Conservation (phyloP, 225 moss, liverwort and hornwort genomes). For the Takakia lepidozioides region DNA sequence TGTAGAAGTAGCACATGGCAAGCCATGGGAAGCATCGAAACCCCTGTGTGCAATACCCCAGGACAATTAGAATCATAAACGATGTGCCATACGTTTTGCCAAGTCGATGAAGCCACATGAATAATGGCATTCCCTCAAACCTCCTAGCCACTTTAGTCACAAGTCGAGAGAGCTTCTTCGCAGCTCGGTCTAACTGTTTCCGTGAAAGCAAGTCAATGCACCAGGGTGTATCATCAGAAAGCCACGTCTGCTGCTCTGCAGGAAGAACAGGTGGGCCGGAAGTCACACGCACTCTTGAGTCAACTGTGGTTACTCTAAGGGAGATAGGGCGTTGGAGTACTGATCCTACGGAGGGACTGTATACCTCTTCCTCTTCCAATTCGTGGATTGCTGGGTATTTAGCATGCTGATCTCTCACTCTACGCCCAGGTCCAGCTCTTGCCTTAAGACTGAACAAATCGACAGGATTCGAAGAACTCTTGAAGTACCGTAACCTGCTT, state of each 20-base stretch:
- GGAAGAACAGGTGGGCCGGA: too few species aligned
- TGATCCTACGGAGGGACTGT: neutral
- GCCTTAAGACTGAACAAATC: too few species aligned
- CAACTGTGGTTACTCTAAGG: too few species aligned
- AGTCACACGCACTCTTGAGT: too few species aligned
- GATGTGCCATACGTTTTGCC: constrained; percentile 53
- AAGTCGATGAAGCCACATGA: constrained; percentile 46
- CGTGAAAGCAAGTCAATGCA: neutral
- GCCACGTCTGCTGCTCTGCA: too few species aligned
- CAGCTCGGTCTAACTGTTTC: constrained; percentile 2
- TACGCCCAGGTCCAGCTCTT: neutral
- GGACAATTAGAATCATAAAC: constrained; percentile 51
- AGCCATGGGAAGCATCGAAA: constrained; percentile 92
- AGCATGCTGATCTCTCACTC: too few species aligned
- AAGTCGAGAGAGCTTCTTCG: constrained; percentile 9
- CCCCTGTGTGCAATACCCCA: constrained; percentile 75
- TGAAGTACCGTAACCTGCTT: neutral
- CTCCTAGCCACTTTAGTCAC: constrained; percentile 1
- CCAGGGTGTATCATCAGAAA: constrained; percentile 1
- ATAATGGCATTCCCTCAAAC: constrained; percentile 14
- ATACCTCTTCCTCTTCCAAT: neutral
- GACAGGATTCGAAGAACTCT: too few species aligned
- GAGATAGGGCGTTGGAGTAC: too few species aligned
- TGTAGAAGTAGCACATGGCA: constrained; percentile 64
- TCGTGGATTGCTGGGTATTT: neutral